Conservation (phyloP, 2,329 filamentous ascomycete species). For the Daldinia sp. region DNA sequence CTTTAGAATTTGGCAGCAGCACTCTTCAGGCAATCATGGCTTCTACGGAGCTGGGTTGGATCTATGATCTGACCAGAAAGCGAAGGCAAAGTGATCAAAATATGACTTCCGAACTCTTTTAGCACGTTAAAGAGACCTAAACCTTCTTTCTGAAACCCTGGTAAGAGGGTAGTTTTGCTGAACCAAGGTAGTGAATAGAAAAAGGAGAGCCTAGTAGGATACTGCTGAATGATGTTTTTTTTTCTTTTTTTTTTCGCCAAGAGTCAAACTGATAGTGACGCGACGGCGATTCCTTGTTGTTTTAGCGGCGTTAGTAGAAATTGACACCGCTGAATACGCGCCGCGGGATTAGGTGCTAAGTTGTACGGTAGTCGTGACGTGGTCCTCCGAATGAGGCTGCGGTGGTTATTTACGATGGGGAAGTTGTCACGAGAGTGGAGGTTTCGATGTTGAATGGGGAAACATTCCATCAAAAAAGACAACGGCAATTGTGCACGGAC, state of each 20-base stretch:
- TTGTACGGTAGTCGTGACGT: constrained; percentile 17
- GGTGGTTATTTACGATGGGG: constrained; percentile 11
- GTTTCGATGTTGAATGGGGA: constrained; percentile 19
- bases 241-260: too few relatives aligned
- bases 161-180: constrained; percentile 3
- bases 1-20: constrained; percentile 31
- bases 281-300: background rate
- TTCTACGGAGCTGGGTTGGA: constrained; percentile 46
- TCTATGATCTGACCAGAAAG: constrained; percentile 43
- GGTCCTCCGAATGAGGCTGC: constrained; percentile 14
- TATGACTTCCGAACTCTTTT: constrained; percentile 23
- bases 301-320: background rate
- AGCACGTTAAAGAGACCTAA: constrained; percentile 23
- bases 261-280: background rate
- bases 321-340: background rate
- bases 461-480: constrained; percentile 1
- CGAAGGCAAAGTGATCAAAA: constrained; percentile 31
- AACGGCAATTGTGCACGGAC: constrained; percentile 16
- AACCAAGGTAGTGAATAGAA: background rate
- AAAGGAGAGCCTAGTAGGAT: background rate
- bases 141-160: background rate
- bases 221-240: background rate
- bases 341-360: background rate
- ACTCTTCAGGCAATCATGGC: constrained; percentile 46
- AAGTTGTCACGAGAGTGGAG: constrained; percentile 13